Evolutionary conservation across 2,329 filamentous ascomycete species (phyloP).

Genomic region (Pseudogymnoascus sp.): DNA sequence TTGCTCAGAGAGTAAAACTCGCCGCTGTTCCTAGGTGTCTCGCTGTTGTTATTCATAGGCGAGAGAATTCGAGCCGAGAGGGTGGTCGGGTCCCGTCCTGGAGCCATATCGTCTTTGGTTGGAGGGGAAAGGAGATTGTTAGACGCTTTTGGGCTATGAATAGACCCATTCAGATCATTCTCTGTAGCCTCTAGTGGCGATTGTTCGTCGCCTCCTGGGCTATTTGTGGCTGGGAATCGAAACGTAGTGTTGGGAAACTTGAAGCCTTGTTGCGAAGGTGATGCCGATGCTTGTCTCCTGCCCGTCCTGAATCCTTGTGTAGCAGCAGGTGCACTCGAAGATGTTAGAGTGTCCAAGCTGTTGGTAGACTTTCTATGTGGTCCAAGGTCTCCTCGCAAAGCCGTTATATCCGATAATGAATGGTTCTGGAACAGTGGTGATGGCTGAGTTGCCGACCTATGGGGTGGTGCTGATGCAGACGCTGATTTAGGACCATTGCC

Average conservation of each 20-base stretch:
- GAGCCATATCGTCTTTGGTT: slow-evolving; percentile 34
- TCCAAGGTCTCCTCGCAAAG: background rate
- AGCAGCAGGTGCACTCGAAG: slow-evolving; percentile 25
- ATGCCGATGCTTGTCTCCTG: slow-evolving; percentile 23
- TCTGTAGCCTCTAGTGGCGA: slow-evolving; percentile 14
- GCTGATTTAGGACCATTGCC: slow-evolving; percentile 34
- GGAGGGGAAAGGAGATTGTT: slow-evolving; percentile 21
- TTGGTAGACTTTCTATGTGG: slow-evolving; percentile 1
- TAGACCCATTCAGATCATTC: background rate
- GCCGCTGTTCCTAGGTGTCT: slow-evolving; percentile 81
- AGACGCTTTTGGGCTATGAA: background rate
- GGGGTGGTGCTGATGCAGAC: slow-evolving; percentile 23
- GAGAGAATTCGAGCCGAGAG: slow-evolving; percentile 66
- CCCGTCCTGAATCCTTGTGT: slow-evolving; percentile 32
- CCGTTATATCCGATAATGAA: slow-evolving; percentile 5
- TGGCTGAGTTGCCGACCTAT: slow-evolving; percentile 30
- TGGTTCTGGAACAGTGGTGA: slow-evolving; percentile 27
- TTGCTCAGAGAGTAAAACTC: slow-evolving; percentile 96
- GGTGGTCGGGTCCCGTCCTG: slow-evolving; percentile 50
- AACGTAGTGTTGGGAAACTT: slow-evolving; percentile 42
- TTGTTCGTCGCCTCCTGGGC: slow-evolving; percentile 25
- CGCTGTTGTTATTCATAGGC: slow-evolving; percentile 63
- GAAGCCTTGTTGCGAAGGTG: slow-evolving; percentile 40
- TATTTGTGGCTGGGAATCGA: slow-evolving; percentile 22
- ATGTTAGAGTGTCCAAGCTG: background rate